phyloP scores from a whole-genome alignment of 305 asterid genomes.

The Fraxinus nigra region DNA sequence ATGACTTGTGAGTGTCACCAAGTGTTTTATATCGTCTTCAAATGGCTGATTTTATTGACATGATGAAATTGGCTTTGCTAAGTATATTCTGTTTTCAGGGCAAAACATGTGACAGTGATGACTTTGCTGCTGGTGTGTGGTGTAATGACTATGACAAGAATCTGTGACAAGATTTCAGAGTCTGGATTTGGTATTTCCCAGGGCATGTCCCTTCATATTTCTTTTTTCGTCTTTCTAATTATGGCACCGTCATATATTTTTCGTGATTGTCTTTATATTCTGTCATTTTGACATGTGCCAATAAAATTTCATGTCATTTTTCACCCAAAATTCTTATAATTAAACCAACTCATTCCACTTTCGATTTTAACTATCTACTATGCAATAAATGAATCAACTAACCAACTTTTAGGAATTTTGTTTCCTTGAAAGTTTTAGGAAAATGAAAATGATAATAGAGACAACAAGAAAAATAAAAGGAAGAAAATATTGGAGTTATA shows the following conservation, averaged over 20 bases:
- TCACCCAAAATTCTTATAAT: neutral
- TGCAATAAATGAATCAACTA: neutral
- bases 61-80: neutral
- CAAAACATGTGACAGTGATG: conserved; percentile 80
- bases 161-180: conserved; percentile 83
- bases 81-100: conserved; percentile 45
- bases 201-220: neutral
- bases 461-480: neutral
- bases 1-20: neutral
- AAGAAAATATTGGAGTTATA: neutral
- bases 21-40: neutral
- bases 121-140: conserved; percentile 76
- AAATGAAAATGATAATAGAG: neutral
- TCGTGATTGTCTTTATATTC: neutral
- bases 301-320: neutral
- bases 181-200: conserved; percentile 77
- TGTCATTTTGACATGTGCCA: neutral
- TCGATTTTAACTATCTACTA: neutral
- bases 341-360: neutral
- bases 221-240: conserved; percentile 5
- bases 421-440: neutral
- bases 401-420: neutral
- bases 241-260: neutral
- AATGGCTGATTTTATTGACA: neutral
- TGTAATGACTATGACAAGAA: conserved; percentile 94